Conservation (phyloP, 2,329 filamentous ascomycete genomes). For the Arachnopeziza araneosa region DNA sequence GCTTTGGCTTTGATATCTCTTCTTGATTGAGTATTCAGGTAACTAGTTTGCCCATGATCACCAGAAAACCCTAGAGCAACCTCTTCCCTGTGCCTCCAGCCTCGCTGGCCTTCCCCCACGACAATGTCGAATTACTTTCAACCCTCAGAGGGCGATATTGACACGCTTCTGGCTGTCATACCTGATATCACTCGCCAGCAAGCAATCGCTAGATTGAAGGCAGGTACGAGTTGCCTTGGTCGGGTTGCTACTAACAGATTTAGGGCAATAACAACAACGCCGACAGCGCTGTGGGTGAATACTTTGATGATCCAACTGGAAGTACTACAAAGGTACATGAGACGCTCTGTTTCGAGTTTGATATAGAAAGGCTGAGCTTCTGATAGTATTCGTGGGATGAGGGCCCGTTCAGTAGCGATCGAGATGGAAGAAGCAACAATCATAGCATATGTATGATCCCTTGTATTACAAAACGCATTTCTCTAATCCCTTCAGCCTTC, state of each 20-base stretch:
- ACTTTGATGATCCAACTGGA: constrained; percentile 41
- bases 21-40: background rate
- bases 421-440: constrained; percentile 44
- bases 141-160: constrained; percentile 22
- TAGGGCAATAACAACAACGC: constrained; percentile 42
- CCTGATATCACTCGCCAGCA: constrained; percentile 16
- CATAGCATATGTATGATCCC: constrained; percentile 40
- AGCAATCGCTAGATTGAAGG: constrained; percentile 26
- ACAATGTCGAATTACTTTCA: constrained; percentile 19
- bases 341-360: background rate
- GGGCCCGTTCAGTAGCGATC: constrained; percentile 44
- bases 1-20: background rate
- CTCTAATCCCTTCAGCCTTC: constrained; percentile 39
- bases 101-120: constrained; percentile 8
- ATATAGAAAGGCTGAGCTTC: constrained; percentile 3
- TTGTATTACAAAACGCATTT: background rate
- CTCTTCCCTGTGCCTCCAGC: background rate
- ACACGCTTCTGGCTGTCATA: background rate
- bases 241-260: constrained; percentile 12
- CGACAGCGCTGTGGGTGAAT: constrained; percentile 46
- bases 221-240: constrained; percentile 1
- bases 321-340: constrained; percentile 33
- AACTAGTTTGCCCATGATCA: background rate
- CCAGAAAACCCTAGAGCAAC: background rate
- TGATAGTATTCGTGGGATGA: constrained; percentile 52